Percentiles rank a stretch among this genome's conserved stretches.
phyloP scores from a whole-genome alignment of 371 early-diverging fungal species.

The Mucor sp. region DNA sequence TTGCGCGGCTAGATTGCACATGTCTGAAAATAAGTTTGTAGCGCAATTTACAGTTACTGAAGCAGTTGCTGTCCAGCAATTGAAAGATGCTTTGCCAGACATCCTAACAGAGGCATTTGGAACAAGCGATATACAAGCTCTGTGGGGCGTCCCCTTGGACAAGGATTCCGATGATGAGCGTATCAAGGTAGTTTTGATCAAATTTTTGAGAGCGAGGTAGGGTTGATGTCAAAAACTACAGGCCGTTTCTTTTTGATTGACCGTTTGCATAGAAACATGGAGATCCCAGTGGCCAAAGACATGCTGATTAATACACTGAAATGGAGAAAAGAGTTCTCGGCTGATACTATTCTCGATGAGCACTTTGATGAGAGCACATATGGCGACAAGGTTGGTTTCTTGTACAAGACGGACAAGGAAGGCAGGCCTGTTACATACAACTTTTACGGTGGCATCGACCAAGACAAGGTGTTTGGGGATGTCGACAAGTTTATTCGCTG shows the following conservation, averaged over 20 bases:
- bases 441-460: conserved; percentile 59
- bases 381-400: conserved; percentile 40
- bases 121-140: conserved; percentile 30
- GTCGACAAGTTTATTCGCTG: conserved; percentile 60
- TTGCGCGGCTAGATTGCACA: not conserved
- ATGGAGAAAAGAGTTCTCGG: conserved; percentile 58
- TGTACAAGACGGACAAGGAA: conserved; percentile 51
- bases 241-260: not conserved
- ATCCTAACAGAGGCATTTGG: conserved; percentile 40
- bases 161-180: conserved; percentile 50
- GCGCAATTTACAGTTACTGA: conserved; percentile 43
- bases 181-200: conserved; percentile 56
- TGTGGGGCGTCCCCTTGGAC: conserved; percentile 58
- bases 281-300: conserved; percentile 39
- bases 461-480: conserved; percentile 59
- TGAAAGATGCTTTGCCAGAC: conserved; percentile 51
- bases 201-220: conserved; percentile 61
- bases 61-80: conserved; percentile 38
- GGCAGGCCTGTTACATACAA: conserved; percentile 65
- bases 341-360: conserved; percentile 51
- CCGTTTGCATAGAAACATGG: conserved; percentile 27
- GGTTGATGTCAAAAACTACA: too few species aligned
- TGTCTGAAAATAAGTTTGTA: conserved; percentile 20
- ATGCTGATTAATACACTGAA: conserved; percentile 55
- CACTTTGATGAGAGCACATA: conserved; percentile 19